phyloP scores from a whole-genome alignment of 805 yeast genomes.

The Pichia sporocuriosa region DNA sequence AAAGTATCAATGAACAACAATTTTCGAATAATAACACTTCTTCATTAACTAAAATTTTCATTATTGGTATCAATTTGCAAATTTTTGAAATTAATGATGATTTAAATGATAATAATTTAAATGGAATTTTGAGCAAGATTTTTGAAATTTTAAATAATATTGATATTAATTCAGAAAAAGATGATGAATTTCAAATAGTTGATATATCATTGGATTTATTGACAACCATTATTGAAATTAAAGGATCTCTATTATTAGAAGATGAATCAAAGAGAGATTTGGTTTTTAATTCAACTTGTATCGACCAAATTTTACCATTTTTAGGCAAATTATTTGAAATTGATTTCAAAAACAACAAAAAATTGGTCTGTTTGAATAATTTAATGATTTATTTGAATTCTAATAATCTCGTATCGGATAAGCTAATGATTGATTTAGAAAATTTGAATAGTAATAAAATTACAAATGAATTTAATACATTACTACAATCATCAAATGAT shows the following conservation, averaged over 20 bases:
- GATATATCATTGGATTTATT: slow-evolving; percentile 71
- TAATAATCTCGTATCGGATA: slow-evolving; percentile 3
- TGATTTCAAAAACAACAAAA: slow-evolving; percentile 46
- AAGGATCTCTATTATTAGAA: slow-evolving; percentile 16
- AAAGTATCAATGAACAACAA: too few species aligned
- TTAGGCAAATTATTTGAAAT: slow-evolving; percentile 36
- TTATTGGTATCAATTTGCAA: slow-evolving; percentile 28
- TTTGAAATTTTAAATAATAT: slow-evolving; percentile 16
- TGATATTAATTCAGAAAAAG: slow-evolving; percentile 5
- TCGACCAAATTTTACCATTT: slow-evolving; percentile 19
- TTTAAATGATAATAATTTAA: slow-evolving; percentile 10
- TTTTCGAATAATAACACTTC: too few species aligned
- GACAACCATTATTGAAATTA: slow-evolving; percentile 64
- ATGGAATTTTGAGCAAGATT: slow-evolving; percentile 17
- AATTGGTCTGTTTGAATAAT: slow-evolving; percentile 66
- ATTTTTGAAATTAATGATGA: slow-evolving; percentile 25
- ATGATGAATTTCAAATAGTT: slow-evolving; percentile 44
- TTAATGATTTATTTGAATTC: slow-evolving; percentile 34
- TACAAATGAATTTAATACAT: not conserved
- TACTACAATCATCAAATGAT: not conserved
- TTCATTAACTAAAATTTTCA: slow-evolving; percentile 19
- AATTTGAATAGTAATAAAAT: slow-evolving; percentile 1
- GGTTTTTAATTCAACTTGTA: slow-evolving; percentile 22
- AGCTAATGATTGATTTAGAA: slow-evolving; percentile 3
- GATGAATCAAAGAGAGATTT: slow-evolving; percentile 1